Conservation (phyloP, 192 early-diverging fungal genomes). For the Backusella psychrophila region DNA sequence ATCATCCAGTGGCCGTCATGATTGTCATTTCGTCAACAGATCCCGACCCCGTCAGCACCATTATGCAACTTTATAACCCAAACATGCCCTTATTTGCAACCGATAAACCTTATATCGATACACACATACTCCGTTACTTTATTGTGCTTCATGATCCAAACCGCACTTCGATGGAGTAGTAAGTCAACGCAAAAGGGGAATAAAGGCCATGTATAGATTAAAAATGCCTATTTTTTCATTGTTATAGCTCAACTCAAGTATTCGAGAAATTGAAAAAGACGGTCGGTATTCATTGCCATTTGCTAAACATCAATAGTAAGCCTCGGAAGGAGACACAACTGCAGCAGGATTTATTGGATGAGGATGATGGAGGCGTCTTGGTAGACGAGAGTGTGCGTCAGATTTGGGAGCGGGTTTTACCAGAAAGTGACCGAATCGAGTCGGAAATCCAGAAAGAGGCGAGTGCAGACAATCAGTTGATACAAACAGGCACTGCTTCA, state of each 20-base stretch:
- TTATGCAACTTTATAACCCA: slow-evolving; percentile 56
- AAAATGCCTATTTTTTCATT: not conserved
- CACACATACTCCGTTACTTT: slow-evolving; percentile 76
- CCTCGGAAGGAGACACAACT: not conserved
- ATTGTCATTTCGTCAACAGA: slow-evolving; percentile 62
- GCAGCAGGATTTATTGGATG: slow-evolving; percentile 3
- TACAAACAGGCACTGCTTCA: not conserved
- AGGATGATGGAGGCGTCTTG: not conserved
- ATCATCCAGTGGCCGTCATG: slow-evolving; percentile 89
- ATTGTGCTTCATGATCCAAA: slow-evolving; percentile 83
- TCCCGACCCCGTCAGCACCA: slow-evolving; percentile 70
- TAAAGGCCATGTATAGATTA: too few species aligned
- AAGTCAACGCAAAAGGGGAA: slow-evolving; percentile 12
- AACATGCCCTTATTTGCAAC: slow-evolving; percentile 53
- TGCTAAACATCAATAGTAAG: slow-evolving; percentile 61
- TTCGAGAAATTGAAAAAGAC: slow-evolving; percentile 64
- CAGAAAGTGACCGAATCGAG: slow-evolving; percentile 2
- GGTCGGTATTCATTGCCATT: slow-evolving; percentile 60
- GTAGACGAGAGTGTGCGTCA: not conserved
- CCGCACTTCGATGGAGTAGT: slow-evolving; percentile 51
- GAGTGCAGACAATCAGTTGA: not conserved
- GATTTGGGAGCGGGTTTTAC: slow-evolving; percentile 12
- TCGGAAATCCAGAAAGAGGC: slow-evolving; percentile 2
- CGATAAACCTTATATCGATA: slow-evolving; percentile 75
- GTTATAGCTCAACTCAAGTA: slow-evolving; percentile 52